Conservation (phyloP, 2,329 filamentous ascomycete genomes). For the Pseudopithomyces chartarum region DNA sequence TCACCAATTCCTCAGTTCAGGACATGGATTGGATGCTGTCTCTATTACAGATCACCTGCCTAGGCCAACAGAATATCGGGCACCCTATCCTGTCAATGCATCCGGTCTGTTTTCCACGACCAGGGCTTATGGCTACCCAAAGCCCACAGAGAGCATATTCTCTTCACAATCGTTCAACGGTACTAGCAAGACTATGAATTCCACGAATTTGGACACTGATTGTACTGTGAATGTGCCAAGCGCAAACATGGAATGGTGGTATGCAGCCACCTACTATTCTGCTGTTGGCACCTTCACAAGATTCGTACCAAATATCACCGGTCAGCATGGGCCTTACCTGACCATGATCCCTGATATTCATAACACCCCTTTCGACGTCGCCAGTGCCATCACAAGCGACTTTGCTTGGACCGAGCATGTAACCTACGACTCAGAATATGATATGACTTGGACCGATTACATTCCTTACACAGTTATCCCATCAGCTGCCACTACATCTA, state of each 20-base stretch:
- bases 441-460: slow-evolving; percentile 26
- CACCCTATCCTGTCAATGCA: slow-evolving; percentile 3
- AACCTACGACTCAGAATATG: slow-evolving; percentile 27
- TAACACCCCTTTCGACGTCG: slow-evolving; percentile 27
- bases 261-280: slow-evolving; percentile 31
- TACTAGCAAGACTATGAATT: slow-evolving; percentile 5
- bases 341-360: slow-evolving; percentile 27
- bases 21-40: slow-evolving; percentile 2
- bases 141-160: neutral
- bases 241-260: slow-evolving; percentile 43
- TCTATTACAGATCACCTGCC: slow-evolving; percentile 14
- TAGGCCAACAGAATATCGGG: slow-evolving; percentile 10
- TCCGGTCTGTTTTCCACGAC: slow-evolving; percentile 1
- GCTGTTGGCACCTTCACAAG: slow-evolving; percentile 25
- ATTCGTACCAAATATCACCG: slow-evolving; percentile 22
- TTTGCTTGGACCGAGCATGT: slow-evolving; percentile 25
- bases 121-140: neutral
- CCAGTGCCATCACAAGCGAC: slow-evolving; percentile 28
- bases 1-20: neutral
- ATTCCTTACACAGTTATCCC: slow-evolving; percentile 34
- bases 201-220: slow-evolving; percentile 17
- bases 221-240: slow-evolving; percentile 43
- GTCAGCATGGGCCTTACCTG: slow-evolving; percentile 16
- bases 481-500: slow-evolving; percentile 35
- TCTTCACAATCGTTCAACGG: slow-evolving; percentile 12